These are phyloP conservation scores for Hypericum perforatum DNA, from an alignment of 345 rosid genomes.

Conservation along the genomic window DNA sequence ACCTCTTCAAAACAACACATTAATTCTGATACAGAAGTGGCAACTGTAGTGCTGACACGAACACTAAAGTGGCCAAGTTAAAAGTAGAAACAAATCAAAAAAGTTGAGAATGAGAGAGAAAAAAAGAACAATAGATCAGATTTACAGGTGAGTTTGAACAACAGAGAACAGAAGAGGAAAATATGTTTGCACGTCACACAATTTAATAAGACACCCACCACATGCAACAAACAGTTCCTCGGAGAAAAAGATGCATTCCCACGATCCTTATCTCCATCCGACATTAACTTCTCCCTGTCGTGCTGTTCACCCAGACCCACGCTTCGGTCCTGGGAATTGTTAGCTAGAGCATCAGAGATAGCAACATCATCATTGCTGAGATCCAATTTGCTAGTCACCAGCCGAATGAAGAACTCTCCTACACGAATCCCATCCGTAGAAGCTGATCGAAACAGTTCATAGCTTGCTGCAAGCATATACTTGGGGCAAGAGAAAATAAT, in stretches of 20 bases:
- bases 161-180: background rate
- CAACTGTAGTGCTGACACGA: no score
- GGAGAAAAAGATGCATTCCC: constrained; percentile 27
- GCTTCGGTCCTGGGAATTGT: constrained; percentile 28
- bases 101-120: no score
- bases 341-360: constrained; percentile 16
- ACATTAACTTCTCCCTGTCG: constrained; percentile 18
- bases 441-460: constrained; percentile 53
- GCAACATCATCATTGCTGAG: constrained; percentile 15
- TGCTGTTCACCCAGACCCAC: constrained; percentile 26
- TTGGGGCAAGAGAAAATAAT: constrained; percentile 61
- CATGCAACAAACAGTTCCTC: constrained; percentile 52
- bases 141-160: no score
- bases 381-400: constrained; percentile 37
- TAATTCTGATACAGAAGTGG: no score
- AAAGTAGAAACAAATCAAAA: no score
- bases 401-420: constrained; percentile 54
- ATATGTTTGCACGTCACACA: background rate
- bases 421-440: constrained; percentile 40
- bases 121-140: no score
- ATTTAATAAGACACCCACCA: constrained; percentile 40
- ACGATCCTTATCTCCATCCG: constrained; percentile 24
- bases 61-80: no score
- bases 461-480: constrained; percentile 58
- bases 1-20: no score